Evolutionary conservation across 768 basidiomycete genomes (phyloP).

Genomic region (Panellus pusillus): DNA sequence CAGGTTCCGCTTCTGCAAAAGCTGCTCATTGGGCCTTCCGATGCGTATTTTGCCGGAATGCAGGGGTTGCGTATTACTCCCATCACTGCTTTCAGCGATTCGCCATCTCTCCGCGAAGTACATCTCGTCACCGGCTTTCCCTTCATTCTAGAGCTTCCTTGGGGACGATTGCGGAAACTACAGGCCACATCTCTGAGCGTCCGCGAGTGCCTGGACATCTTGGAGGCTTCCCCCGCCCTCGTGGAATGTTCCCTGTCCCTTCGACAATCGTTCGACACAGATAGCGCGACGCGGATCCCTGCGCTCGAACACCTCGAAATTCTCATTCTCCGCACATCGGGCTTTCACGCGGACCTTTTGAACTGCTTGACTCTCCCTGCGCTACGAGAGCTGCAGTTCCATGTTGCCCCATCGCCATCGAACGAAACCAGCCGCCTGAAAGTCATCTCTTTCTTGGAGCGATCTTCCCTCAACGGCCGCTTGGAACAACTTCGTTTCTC

Average conservation of each 20-base stretch:
- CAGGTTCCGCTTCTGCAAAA: conserved; percentile 12
- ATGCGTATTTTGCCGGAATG: conserved; percentile 8
- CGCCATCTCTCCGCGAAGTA: conserved; percentile 13
- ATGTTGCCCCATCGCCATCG: neutral
- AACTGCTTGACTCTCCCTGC: conserved; percentile 12
- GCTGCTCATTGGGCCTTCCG: conserved; percentile 8
- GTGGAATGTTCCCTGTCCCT: conserved; percentile 11
- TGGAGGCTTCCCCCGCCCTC: conserved; percentile 11
- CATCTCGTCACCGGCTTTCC: conserved; percentile 16
- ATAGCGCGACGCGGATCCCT: conserved; percentile 1
- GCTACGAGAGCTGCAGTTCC: conserved; percentile 14
- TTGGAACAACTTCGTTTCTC: conserved; percentile 11
- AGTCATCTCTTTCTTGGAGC: conserved; percentile 5
- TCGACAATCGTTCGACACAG: conserved; percentile 13
- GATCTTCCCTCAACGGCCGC: neutral
- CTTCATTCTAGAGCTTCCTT: conserved; percentile 12
- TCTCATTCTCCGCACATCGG: conserved; percentile 4
- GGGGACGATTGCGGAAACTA: conserved; percentile 7
- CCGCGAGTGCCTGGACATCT: conserved; percentile 13
- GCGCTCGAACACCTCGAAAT: conserved; percentile 12
- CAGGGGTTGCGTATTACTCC: conserved; percentile 9
- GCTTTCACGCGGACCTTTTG: conserved; percentile 15
- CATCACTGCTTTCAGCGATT: conserved; percentile 12
- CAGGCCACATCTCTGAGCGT: conserved; percentile 13
- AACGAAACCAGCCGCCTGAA: conserved; percentile 1